Percentiles rank a stretch among this genome's conserved stretches.
Conservation (phyloP, 108 stramenopile species). For the Nitzschia sp. region DNA sequence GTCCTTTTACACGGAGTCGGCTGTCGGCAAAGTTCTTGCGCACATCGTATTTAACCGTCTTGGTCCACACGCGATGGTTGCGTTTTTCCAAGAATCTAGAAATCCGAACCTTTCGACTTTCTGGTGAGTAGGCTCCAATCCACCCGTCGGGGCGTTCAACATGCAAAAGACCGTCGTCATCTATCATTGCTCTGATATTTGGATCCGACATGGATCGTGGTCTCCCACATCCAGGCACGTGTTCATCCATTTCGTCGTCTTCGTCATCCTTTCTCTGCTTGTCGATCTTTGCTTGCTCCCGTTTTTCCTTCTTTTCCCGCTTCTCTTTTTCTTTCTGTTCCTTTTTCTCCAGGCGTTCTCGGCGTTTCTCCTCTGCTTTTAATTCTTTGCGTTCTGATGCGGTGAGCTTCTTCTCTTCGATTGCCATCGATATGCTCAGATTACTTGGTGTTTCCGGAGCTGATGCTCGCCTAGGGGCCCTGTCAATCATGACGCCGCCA, state of each 20-base stretch:
- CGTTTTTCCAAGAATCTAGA: constrained; percentile 92
- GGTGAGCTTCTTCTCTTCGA: constrained; percentile 25
- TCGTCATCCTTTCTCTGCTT: constrained; percentile 55
- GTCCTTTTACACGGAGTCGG: constrained; percentile 94
- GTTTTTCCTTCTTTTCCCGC: constrained; percentile 55
- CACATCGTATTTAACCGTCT: constrained; percentile 98
- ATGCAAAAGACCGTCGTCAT: constrained; percentile 68
- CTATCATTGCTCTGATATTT: constrained; percentile 57
- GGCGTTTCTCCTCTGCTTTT: constrained; percentile 34
- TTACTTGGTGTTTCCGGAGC: constrained; percentile 7
- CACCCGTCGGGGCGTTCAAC: constrained; percentile 86
- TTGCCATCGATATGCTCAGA: constrained; percentile 11
- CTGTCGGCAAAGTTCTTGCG: constrained; percentile 99
- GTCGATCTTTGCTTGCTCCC: constrained; percentile 44
- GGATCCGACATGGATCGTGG: constrained; percentile 87
- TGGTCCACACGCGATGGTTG: constrained; percentile 94
- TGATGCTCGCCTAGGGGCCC: not conserved
- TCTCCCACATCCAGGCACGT: constrained; percentile 71
- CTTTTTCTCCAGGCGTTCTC: constrained; percentile 51
- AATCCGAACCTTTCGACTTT: constrained; percentile 85
- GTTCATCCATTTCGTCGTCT: constrained; percentile 35
- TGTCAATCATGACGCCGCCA: not conserved
- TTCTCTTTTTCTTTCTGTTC: constrained; percentile 58
- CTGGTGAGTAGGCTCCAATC: constrained; percentile 97
- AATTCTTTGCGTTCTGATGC: constrained; percentile 13